Base-by-base conservation (phyloP, 106 monocot genomes). In the Agapanthus africanus region DNA sequence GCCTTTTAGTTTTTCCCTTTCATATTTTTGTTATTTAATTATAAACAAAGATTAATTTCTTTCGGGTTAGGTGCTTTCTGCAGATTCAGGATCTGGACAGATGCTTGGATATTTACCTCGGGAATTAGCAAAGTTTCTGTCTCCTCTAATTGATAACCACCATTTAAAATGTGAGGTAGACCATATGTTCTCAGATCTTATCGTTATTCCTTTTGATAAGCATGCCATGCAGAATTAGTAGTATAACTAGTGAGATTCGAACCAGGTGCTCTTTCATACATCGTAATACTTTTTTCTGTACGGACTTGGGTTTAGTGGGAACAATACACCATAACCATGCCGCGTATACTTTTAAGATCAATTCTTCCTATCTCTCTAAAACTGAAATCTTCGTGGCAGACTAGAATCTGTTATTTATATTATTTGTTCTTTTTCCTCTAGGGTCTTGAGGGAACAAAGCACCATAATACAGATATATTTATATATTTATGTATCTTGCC, bases 91-190 rank as follows among this genome's bases (percentile, higher is more conserved):
- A 73, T 40, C 35, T n/a, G 47, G 25, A 44, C 25, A 42, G 52
- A 77, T 80, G 40, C 78, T 91, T 42, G 95, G 95, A 66, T 88
- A 88, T 84, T 82, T 95, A 69, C 95, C 91, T 70, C 79, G 85
- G 51, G 79, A 88, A 33, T 68, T 95, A 71, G 74, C 91, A 36
- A 86, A 75, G 66, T 64, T 74, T 82, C 41, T 95, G 68, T 86
- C 91, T 76, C 85, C 91, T 74, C 51, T 91, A 64, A 73, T 95
- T 71, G 88, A 95, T 72, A 78, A 70, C 32, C 63, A 65, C 39
- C 36, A 66, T 30, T 67, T 95, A 61, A 74, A 84, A 59, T 82
- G 84, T 60, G 70, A 88, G 91, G 95, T 88, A 82, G n/a, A n/a
- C n/a, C 36, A 30, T 10, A 67, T 16, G 16, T 36, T n/a, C 37